These are phyloP conservation scores for Aureobasidium vineae DNA, from an alignment of 2,329 filamentous ascomycete genomes.

Conservation along the genomic window DNA sequence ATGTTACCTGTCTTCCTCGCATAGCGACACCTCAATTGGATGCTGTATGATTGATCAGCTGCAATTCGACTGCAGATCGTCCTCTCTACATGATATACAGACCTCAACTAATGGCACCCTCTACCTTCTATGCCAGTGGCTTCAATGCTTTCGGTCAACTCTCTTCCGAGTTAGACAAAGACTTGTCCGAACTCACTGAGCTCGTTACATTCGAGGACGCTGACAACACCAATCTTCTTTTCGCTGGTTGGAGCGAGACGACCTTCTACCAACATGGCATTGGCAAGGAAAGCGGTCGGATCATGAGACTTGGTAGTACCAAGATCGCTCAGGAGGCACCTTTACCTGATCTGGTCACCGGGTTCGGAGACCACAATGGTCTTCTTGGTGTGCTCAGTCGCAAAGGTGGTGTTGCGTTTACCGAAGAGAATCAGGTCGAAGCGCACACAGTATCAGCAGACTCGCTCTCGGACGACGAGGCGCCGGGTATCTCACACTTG, in stretches of 20 bases:
- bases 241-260: slow-evolving; percentile 38
- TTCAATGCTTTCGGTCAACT: slow-evolving; percentile 26
- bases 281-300: slow-evolving; percentile 29
- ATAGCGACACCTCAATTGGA: not conserved
- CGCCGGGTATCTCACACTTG: slow-evolving; percentile 32
- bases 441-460: not conserved
- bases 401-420: slow-evolving; percentile 32
- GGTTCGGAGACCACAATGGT: slow-evolving; percentile 38
- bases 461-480: slow-evolving; percentile 25
- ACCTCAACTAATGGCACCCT: not conserved
- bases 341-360: slow-evolving; percentile 11
- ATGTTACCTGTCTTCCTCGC: not conserved
- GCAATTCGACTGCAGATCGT: no score
- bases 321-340: slow-evolving; percentile 28
- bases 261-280: slow-evolving; percentile 28
- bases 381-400: slow-evolving; percentile 34
- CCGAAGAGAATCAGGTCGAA: slow-evolving; percentile 22
- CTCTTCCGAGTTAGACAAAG: not conserved
- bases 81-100: not conserved
- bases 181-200: slow-evolving; percentile 3
- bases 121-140: slow-evolving; percentile 7
- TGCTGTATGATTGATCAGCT: not conserved
- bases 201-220: not conserved
- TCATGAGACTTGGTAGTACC: slow-evolving; percentile 15
- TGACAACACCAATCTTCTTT: slow-evolving; percentile 30